phyloP scores from a whole-genome alignment of 2,329 filamentous ascomycete genomes.

The Tolypocladium guangdongense region DNA sequence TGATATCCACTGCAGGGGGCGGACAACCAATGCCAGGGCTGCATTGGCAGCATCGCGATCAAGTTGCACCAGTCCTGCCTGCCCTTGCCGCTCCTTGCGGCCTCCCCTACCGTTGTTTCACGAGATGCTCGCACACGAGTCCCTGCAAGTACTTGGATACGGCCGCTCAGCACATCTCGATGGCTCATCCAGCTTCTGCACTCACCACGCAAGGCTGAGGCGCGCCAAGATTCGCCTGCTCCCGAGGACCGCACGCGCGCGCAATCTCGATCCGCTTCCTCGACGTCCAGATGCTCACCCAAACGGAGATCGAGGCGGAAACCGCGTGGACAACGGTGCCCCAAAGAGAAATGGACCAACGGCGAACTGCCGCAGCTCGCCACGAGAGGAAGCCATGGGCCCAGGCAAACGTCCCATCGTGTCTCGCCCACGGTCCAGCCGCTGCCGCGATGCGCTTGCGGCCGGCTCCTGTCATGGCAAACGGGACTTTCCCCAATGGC shows the following conservation, averaged over 20 bases:
- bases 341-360: background rate
- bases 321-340: background rate
- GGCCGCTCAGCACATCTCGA: background rate
- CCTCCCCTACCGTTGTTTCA: background rate
- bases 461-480: background rate
- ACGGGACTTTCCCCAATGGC: background rate
- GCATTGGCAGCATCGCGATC: background rate
- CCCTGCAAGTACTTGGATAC: no score
- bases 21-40: background rate
- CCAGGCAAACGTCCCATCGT: no score
- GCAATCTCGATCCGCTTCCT: constrained; percentile 7
- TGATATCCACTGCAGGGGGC: background rate
- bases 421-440: background rate
- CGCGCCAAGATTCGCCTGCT: background rate
- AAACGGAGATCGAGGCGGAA: constrained; percentile 5
- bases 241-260: background rate
- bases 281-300: constrained; percentile 4
- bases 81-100: background rate
- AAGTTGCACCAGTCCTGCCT: background rate
- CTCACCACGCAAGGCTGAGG: background rate
- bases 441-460: background rate
- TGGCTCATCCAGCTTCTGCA: background rate
- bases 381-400: background rate
- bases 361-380: background rate
- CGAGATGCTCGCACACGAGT: background rate